Evolutionary conservation across 2,329 filamentous ascomycete species (phyloP).

Genomic region (Trichoderma sp.): DNA sequence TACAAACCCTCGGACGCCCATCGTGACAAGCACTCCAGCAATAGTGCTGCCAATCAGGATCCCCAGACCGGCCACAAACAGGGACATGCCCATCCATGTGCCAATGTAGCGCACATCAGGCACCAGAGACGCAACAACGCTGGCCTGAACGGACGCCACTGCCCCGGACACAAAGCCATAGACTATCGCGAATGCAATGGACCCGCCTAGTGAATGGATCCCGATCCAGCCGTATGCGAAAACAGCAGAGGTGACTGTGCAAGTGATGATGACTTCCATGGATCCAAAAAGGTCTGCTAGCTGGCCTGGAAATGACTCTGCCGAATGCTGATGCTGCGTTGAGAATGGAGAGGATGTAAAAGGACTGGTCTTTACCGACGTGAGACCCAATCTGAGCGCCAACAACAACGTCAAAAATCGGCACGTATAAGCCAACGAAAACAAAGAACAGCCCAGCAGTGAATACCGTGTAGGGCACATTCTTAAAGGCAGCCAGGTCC

Average conservation of each 20-base stretch:
- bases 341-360: background rate
- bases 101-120: background rate
- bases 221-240: background rate
- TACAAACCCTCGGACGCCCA: background rate
- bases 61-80: background rate
- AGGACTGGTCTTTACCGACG: background rate
- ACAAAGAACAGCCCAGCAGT: slow-evolving; percentile 38
- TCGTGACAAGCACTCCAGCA: background rate
- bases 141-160: background rate
- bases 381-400: background rate
- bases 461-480: slow-evolving; percentile 42
- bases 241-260: background rate
- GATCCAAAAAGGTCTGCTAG: background rate
- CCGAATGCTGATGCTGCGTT: background rate
- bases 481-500: slow-evolving; percentile 47
- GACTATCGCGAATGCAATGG: background rate
- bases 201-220: background rate
- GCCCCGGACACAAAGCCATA: background rate
- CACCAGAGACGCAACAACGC: background rate
- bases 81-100: background rate
- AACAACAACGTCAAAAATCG: slow-evolving; percentile 40
- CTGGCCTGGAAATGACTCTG: background rate
- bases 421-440: slow-evolving; percentile 44
- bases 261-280: background rate
- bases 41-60: background rate